Percentiles rank a stretch among this genome's conserved stretches.
Evolutionary conservation across 2,329 filamentous ascomycete species (phyloP).

Genomic region (Hirsutella thompsonii): DNA sequence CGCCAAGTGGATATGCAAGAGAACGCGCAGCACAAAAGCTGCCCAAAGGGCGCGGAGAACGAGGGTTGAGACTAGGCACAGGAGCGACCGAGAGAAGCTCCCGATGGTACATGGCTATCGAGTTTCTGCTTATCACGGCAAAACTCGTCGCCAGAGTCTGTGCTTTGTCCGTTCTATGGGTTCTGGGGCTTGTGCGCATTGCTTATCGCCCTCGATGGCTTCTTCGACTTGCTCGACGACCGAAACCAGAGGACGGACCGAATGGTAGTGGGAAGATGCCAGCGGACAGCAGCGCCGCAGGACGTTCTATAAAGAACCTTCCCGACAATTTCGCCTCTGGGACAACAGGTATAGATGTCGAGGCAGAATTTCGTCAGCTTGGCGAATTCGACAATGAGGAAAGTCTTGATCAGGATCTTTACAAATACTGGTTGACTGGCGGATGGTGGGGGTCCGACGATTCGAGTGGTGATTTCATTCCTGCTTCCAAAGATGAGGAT

Average conservation of each 20-base stretch:
- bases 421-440: conserved; percentile 72
- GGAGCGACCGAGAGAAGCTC: conserved; percentile 68
- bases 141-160: conserved; percentile 19
- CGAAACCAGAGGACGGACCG: conserved; percentile 3
- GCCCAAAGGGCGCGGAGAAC: conserved; percentile 30
- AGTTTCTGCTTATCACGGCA: conserved; percentile 65
- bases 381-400: conserved; percentile 38
- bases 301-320: conserved; percentile 11
- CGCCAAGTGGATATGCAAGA: conserved; percentile 49
- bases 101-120: conserved; percentile 63
- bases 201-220: conserved; percentile 36
- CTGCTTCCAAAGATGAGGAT: conserved; percentile 38
- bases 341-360: conserved; percentile 62
- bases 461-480: conserved; percentile 64
- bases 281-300: neutral
- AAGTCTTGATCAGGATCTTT: conserved; percentile 60
- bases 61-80: conserved; percentile 49
- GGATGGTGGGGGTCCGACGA: conserved; percentile 80
- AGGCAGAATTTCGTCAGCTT: conserved; percentile 59
- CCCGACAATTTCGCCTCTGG: conserved; percentile 42
- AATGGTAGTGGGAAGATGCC: neutral
- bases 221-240: conserved; percentile 29
- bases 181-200: conserved; percentile 36
- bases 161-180: conserved; percentile 33
- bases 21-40: conserved; percentile 55